Evolutionary conservation across 2,329 filamentous ascomycete genomes (phyloP).

Genomic region (Raffaelea albimanens): DNA sequence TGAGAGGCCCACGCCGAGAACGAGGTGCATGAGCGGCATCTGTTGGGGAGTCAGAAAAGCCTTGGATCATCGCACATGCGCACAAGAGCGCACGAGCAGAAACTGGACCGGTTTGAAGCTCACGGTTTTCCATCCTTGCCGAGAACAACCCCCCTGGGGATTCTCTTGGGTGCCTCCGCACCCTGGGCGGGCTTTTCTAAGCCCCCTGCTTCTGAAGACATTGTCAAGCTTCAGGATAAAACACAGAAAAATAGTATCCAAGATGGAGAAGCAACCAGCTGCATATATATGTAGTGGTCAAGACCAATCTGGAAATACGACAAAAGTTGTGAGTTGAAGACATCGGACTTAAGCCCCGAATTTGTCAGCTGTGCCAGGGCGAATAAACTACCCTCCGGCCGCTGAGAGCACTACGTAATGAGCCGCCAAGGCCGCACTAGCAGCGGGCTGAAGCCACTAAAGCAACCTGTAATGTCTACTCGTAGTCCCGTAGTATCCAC

Average conservation of each 20-base stretch:
- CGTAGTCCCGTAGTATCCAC: too few species aligned
- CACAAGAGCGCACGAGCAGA: slow-evolving; percentile 13
- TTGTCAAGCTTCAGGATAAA: too few species aligned
- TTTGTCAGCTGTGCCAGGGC: slow-evolving; percentile 1
- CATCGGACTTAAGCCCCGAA: neutral
- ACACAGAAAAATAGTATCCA: too few species aligned
- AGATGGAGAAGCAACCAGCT: too few species aligned
- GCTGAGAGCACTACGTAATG: neutral
- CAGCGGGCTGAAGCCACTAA: neutral
- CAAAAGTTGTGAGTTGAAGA: too few species aligned
- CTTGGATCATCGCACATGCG: too few species aligned
- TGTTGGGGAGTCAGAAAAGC: slow-evolving; percentile 20
- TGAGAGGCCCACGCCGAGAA: slow-evolving; percentile 53
- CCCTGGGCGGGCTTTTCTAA: slow-evolving; percentile 14
- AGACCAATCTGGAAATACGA: too few species aligned
- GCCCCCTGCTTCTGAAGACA: neutral
- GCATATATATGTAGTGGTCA: too few species aligned
- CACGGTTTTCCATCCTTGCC: slow-evolving; percentile 81
- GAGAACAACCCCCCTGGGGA: slow-evolving; percentile 64
- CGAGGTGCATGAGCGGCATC: slow-evolving; percentile 64
- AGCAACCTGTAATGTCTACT: too few species aligned
- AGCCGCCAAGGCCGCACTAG: too few species aligned
- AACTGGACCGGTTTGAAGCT: too few species aligned
- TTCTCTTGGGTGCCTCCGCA: slow-evolving; percentile 35
- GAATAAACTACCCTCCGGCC: neutral